Percentiles rank a stretch among this genome's conserved stretches.
Conservation (phyloP, 1,284 basidiomycete genomes). For the Ganoderma sinense region DNA sequence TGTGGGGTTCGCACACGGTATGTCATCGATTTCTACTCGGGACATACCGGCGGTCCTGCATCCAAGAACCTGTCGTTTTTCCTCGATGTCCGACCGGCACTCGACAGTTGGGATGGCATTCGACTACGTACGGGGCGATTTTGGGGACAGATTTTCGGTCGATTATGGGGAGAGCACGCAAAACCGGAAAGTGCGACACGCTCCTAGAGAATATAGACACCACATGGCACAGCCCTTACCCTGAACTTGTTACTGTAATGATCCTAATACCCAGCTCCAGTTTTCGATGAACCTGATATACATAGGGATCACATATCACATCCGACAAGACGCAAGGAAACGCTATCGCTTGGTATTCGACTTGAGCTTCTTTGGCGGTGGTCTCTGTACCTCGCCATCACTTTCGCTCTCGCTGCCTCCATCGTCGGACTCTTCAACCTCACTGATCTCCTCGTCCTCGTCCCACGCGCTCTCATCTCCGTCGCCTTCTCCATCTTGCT, state of each 20-base stretch:
- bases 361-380: conserved; percentile 49
- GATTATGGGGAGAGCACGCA: conserved; percentile 32
- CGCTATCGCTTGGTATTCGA: conserved; percentile 46
- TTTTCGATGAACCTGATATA: neutral
- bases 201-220: conserved; percentile 13
- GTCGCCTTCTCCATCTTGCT: conserved; percentile 49
- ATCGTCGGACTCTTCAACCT: conserved; percentile 51
- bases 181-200: conserved; percentile 33
- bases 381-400: conserved; percentile 43
- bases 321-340: neutral
- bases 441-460: conserved; percentile 71
- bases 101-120: conserved; percentile 91
- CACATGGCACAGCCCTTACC: neutral
- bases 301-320: too few species aligned
- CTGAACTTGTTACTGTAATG: conserved; percentile 10
- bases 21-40: conserved; percentile 98
- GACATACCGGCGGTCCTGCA: conserved; percentile 58
- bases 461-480: conserved; percentile 60
- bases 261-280: neutral
- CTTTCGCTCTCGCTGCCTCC: conserved; percentile 43
- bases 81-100: conserved; percentile 92
- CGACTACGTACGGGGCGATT: conserved; percentile 74
- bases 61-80: conserved; percentile 79
- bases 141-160: conserved; percentile 52
- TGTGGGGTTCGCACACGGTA: conserved; percentile 91